Conservation (phyloP, 768 basidiomycete genomes). For the Gelatoporia subvermispora region DNA sequence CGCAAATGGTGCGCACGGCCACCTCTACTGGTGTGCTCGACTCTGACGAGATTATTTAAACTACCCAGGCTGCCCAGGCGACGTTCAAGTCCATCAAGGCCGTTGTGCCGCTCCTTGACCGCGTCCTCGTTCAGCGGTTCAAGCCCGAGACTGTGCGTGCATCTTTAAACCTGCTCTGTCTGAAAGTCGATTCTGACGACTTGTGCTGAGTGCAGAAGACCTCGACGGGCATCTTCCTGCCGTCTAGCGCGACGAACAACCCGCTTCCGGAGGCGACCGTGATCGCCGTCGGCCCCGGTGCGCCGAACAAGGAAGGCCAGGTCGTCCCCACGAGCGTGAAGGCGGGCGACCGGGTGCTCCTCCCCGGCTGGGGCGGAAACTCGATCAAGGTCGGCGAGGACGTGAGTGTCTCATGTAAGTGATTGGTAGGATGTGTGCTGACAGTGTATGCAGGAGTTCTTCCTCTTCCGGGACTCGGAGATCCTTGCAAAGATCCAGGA, state of each 20-base stretch:
- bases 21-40: background rate
- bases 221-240: slow-evolving; percentile 92
- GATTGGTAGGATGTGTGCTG: too few species aligned
- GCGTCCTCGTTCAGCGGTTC: slow-evolving; percentile 95
- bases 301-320: slow-evolving; percentile 81
- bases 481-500: slow-evolving; percentile 96
- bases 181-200: background rate
- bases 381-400: slow-evolving; percentile 96
- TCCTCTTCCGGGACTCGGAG: slow-evolving; percentile 89
- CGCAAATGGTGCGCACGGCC: background rate
- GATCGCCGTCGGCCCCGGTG: slow-evolving; percentile 92
- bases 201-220: slow-evolving; percentile 70
- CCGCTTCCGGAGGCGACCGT: slow-evolving; percentile 98
- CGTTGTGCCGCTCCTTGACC: slow-evolving; percentile 88
- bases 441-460: slow-evolving; percentile 67
- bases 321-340: slow-evolving; percentile 73
- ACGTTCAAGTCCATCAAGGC: slow-evolving; percentile 96
- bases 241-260: slow-evolving; percentile 76
- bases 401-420: slow-evolving; percentile 45
- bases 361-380: slow-evolving; percentile 96
- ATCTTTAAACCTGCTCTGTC: background rate
- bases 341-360: slow-evolving; percentile 86
- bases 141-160: slow-evolving; percentile 88
- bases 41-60: background rate
- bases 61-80: slow-evolving; percentile 68